phyloP scores from a whole-genome alignment of 208 protist species.

The Crithidia acanthocephali region DNA sequence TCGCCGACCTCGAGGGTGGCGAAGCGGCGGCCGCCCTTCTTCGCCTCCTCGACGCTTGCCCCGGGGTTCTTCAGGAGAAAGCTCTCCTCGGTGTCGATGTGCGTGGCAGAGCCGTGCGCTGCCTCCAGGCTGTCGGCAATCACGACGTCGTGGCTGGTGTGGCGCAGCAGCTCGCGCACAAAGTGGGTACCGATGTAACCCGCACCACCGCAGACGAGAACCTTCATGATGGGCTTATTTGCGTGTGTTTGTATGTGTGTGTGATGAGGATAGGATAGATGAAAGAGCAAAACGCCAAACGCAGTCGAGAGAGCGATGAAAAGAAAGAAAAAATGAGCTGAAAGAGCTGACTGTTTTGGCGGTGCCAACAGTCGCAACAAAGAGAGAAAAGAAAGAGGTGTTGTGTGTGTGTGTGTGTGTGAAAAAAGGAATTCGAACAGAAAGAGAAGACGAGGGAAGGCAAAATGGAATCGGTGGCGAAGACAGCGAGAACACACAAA shows the following conservation, averaged over 20 bases:
- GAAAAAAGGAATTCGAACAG: constrained; percentile 5
- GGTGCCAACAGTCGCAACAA: not conserved
- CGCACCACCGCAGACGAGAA: constrained; percentile 96
- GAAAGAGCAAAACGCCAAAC: too few relatives aligned
- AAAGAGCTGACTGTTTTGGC: not conserved
- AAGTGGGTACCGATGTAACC: constrained; percentile 99
- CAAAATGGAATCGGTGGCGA: too few relatives aligned
- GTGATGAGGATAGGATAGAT: too few relatives aligned
- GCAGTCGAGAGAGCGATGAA: constrained; percentile 1
- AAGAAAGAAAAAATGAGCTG: constrained; percentile 11
- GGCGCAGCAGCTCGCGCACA: constrained; percentile 89
- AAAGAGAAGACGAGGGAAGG: not conserved
- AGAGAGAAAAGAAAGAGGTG: constrained; percentile 18
- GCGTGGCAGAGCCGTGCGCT: constrained; percentile 59
- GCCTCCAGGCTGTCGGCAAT: constrained; percentile 94
- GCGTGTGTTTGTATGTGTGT: too few relatives aligned
- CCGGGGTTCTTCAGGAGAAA: constrained; percentile 26
- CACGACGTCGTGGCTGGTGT: constrained; percentile 85
- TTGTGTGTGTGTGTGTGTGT: too few relatives aligned
- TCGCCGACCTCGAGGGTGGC: constrained; percentile 83
- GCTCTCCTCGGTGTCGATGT: constrained; percentile 70
- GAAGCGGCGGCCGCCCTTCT: constrained; percentile 35
- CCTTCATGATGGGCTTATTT: constrained; percentile 67
- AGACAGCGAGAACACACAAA: not conserved
- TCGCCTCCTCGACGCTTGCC: constrained; percentile 16